Evolutionary conservation across 331 rosid genomes (phyloP), one percentile per base, ranked within the genome.

Genomic region (Malus hybrid): DNA sequence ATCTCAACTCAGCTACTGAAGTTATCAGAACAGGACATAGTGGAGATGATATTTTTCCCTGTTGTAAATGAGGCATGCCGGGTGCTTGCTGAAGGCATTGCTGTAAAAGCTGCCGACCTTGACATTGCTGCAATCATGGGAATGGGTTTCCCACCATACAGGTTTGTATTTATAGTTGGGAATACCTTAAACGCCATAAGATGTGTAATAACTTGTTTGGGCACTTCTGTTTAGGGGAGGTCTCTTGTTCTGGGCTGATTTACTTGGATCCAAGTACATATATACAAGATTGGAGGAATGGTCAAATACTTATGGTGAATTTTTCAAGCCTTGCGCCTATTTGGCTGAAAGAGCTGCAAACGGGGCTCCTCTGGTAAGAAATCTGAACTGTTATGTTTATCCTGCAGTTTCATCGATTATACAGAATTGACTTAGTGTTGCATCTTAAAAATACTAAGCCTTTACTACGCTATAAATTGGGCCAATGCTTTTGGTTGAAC

Each of bases 61-160:
- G 95, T 94, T 86, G 97, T 94, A 81, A 94, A 94, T 56, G 97
- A 94, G 86, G 96, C 99, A 2, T 94, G 99, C 39, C 91, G 96
- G 29, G 95, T 94, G 52, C 96, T 89, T 52, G 98, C 89, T 24
- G 98, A 93, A 80, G 97, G 97, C 42, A 91, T 93, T 68, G 95
- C 86, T 10, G 93, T 91, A 68, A 93, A 93, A 82, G 93, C 97
- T 29, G 88, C 96, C 29, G 97, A 93, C 85, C 89, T 94, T 39
- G 99, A 92, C 78, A 86, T 94, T 73, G 79, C 97, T 75, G 75
- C 89, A 24, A 81, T 92, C 84, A 90, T 87, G 92, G 99, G 96
- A 79, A 92, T 92, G 99, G 99, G 99, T 29, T 94, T 94, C 77
- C 99, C 99, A 36, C 81, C 96, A 42, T 92, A 94, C 95, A 92